A percentile compares a stretch with the other conserved stretches of the same genome.
Conservation (phyloP, 495 filamentous ascomycete species). For the Daldinia childiae region DNA sequence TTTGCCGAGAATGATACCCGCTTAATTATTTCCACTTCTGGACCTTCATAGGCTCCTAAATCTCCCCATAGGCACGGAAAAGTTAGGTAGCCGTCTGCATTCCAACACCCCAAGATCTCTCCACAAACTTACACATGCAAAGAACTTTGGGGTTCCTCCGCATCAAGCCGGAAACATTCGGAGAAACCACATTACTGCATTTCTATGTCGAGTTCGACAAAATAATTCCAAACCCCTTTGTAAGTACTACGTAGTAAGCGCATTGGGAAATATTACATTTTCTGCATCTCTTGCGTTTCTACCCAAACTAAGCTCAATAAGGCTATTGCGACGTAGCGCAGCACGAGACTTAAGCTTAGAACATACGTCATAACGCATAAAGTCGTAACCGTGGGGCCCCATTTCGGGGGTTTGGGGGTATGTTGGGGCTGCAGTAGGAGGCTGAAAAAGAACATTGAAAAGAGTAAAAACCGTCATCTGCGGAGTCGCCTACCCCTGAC, state of each 20-base stretch:
- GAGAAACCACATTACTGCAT: not conserved
- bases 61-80: too few species aligned
- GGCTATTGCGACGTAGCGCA: not conserved
- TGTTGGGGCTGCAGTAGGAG: slow-evolving; percentile 23
- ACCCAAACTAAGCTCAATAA: slow-evolving; percentile 16
- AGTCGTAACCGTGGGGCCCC: slow-evolving; percentile 20
- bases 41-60: too few species aligned
- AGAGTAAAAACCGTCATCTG: slow-evolving; percentile 6
- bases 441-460: slow-evolving; percentile 10
- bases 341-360: not conserved
- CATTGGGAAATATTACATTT: slow-evolving; percentile 24
- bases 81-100: slow-evolving; percentile 29
- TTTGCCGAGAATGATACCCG: slow-evolving; percentile 25
- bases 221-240: not conserved
- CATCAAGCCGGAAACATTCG: slow-evolving; percentile 1
- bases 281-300: slow-evolving; percentile 19
- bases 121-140: slow-evolving; percentile 25
- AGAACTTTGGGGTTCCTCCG: slow-evolving; percentile 3
- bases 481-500: slow-evolving; percentile 25
- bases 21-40: not conserved
- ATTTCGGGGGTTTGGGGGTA: slow-evolving; percentile 8
- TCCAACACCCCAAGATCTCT: slow-evolving; percentile 32
- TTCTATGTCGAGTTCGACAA: not conserved
- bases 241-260: slow-evolving; percentile 31
- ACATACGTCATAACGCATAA: slow-evolving; percentile 29